Evolutionary conservation across 306 rosid genomes (phyloP).

Genomic region (Prosopis cineraria): DNA sequence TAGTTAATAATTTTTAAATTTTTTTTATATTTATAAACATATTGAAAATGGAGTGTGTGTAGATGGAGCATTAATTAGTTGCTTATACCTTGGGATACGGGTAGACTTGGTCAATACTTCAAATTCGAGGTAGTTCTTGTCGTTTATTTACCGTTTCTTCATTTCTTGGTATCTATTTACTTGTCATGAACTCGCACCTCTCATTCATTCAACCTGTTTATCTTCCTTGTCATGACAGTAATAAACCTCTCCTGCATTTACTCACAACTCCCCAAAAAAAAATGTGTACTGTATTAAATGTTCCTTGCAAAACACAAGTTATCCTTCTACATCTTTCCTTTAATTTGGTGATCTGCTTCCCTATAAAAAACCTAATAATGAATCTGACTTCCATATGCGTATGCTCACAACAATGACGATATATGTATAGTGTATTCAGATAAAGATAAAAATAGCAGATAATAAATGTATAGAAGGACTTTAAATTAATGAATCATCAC

Average conservation of each 20-base stretch:
- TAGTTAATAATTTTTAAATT: too few species aligned
- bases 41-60: too few species aligned
- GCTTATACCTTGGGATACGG: neutral
- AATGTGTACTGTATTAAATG: slow-evolving; percentile 30
- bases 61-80: too few species aligned
- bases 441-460: neutral
- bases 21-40: too few species aligned
- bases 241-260: neutral
- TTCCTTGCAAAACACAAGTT: neutral
- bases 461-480: neutral
- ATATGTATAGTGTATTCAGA: neutral
- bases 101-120: neutral
- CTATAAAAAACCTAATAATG: neutral
- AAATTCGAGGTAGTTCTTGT: neutral
- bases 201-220: neutral
- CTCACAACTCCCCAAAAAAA: neutral
- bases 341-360: neutral
- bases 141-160: neutral
- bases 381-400: neutral
- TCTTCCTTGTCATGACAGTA: neutral
- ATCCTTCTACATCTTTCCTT: neutral
- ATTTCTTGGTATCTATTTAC: neutral
- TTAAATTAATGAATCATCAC: neutral
- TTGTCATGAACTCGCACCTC: neutral
- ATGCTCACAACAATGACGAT: neutral